phyloP scores from a whole-genome alignment of 2,329 filamentous ascomycete genomes.

The Colletotrichum melonis region DNA sequence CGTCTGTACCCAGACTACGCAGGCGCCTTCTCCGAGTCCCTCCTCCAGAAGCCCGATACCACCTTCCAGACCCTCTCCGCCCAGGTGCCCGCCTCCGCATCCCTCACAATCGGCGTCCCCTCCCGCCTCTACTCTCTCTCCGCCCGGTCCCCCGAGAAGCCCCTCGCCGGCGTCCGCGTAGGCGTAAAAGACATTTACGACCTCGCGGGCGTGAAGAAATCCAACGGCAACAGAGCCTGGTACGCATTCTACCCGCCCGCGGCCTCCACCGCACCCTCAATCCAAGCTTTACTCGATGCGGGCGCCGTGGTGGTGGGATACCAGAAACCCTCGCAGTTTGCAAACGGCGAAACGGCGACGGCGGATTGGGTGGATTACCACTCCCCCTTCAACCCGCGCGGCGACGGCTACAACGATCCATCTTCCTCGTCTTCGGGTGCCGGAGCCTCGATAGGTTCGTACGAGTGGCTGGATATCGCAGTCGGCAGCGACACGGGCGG shows the following conservation, averaged over 20 bases:
- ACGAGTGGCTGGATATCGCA: constrained; percentile 57
- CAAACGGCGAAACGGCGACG: constrained; percentile 53
- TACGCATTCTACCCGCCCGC: constrained; percentile 62
- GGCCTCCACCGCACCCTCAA: constrained; percentile 57
- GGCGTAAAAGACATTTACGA: constrained; percentile 74
- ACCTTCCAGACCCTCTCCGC: constrained; percentile 48
- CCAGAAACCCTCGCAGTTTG: constrained; percentile 59
- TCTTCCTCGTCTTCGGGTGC: constrained; percentile 52
- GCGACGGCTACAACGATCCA: constrained; percentile 58
- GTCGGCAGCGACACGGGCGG: constrained; percentile 58
- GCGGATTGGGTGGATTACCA: constrained; percentile 55
- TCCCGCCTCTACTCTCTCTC: constrained; percentile 66
- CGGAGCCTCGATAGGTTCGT: constrained; percentile 50
- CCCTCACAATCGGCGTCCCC: constrained; percentile 60
- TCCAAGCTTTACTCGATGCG: constrained; percentile 68
- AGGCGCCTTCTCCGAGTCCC: constrained; percentile 44
- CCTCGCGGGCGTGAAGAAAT: constrained; percentile 63
- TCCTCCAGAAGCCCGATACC: constrained; percentile 45
- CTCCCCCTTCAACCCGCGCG: constrained; percentile 56
- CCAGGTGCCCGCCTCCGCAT: constrained; percentile 42
- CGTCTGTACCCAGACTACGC: constrained; percentile 50
- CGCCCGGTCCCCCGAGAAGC: constrained; percentile 62
- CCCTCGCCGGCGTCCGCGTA: constrained; percentile 69
- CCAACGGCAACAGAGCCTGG: constrained; percentile 67
- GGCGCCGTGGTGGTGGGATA: constrained; percentile 64